Evolutionary conservation across 176 grass and related monocot species (phyloP), one percentile per base, ranked within the genome.

Genomic region (Bolboschoenus planiculmis): DNA sequence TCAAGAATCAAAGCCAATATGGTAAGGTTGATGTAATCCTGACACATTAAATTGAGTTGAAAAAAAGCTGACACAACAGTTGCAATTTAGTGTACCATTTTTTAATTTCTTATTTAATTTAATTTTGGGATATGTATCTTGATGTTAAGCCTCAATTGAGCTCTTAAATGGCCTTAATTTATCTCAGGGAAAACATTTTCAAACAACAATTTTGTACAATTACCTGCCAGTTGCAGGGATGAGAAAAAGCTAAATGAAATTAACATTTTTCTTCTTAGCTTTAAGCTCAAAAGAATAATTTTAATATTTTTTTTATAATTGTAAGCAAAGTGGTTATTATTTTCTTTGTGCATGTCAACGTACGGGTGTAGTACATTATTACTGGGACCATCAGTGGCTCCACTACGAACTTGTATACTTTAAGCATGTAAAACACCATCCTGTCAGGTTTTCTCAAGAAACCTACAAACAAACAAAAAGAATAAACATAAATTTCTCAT

Each of bases 401-500:
- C 81, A 91, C 10, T 55, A 80, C 65, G 18, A 72, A 72, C 54
- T 86, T 89, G 84, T 88, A 94, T 29, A 97, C 1, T 50, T 78
- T 89, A 30, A 87, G 4, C 3, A 89, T 58, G 35, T 57, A 82
- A 84, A 54, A 74, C 62, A 39, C 37, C 50, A 88, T 27, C 56
- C 53, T 43, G 86, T 89, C 90, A 66, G 83, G 88, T 88, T 92
- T 83, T 54, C 77, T 67, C 85, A 97, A 87, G 57, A 94, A 91
- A 80, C 78, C 95, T 97, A 83, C 87, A 91, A 37, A 77, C 37
- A 44, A 60, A 14, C 8, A 55, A 85, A 60, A 44, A 85, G 11
- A 60, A 11, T 10, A 83, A 79, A 85, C 15, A 47, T 83, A 53
- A 7, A 60, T 79, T 84, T 34, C 84, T 3, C 15, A 72, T 84